Evolutionary conservation across 1,139 yeast species (phyloP).

Genomic region (Taiozyma sp.): DNA sequence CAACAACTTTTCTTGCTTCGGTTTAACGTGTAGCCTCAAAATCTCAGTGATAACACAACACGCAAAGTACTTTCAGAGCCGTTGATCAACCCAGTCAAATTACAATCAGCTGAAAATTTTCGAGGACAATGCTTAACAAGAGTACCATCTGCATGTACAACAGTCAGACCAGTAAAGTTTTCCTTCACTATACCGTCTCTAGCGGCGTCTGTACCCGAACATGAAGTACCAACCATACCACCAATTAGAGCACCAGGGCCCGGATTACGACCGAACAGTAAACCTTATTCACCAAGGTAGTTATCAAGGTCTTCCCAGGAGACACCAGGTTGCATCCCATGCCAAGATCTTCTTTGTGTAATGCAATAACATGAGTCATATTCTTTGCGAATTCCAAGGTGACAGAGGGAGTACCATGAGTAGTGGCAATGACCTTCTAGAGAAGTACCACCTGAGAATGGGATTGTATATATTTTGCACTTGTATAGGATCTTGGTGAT

Average conservation of each 20-base stretch:
- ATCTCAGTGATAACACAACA: slow-evolving; percentile 69
- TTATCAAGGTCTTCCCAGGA: slow-evolving; percentile 74
- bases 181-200: slow-evolving; percentile 77
- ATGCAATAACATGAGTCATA: slow-evolving; percentile 52
- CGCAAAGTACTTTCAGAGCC: slow-evolving; percentile 73
- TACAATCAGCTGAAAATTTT: slow-evolving; percentile 77
- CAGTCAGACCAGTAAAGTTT: too few species aligned
- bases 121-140: slow-evolving; percentile 65
- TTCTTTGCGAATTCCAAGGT: slow-evolving; percentile 48
- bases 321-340: slow-evolving; percentile 70
- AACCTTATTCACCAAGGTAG: too few species aligned
- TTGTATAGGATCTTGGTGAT: slow-evolving; percentile 62
- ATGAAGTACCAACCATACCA: slow-evolving; percentile 72
- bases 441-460: slow-evolving; percentile 84
- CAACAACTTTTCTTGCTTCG: slow-evolving; percentile 60
- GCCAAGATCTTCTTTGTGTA: slow-evolving; percentile 64
- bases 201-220: slow-evolving; percentile 78
- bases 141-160: slow-evolving; percentile 78
- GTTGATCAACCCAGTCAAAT: slow-evolving; percentile 58
- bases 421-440: slow-evolving; percentile 81
- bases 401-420: slow-evolving; percentile 53
- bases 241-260: slow-evolving; percentile 81
- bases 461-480: slow-evolving; percentile 67
- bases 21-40: slow-evolving; percentile 60
- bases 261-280: slow-evolving; percentile 84